Conservation (phyloP, 306 rosid species). For the Inga laurina region DNA sequence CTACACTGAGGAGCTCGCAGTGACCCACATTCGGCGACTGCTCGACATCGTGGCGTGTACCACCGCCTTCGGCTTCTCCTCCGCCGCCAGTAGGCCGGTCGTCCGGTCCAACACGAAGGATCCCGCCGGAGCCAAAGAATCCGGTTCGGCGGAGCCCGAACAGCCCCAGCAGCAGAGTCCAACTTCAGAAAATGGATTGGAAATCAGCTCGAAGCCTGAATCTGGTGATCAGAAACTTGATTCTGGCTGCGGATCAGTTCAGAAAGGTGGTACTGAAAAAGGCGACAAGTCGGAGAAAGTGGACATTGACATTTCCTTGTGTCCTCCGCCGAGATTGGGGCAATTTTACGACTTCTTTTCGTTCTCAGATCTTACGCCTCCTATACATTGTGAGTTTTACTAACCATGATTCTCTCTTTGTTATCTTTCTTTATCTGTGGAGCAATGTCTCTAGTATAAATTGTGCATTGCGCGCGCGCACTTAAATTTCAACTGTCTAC, state of each 20-base stretch:
- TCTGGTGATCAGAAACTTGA: constrained; percentile 36
- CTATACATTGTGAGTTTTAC: constrained; percentile 69
- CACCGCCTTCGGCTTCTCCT: constrained; percentile 52
- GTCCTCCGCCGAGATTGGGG: constrained; percentile 82
- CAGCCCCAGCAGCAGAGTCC: constrained; percentile 20
- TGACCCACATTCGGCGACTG: constrained; percentile 79
- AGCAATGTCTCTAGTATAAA: background rate
- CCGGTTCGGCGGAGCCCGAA: constrained; percentile 39
- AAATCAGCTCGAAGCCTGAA: constrained; percentile 27
- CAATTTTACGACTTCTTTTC: constrained; percentile 94
- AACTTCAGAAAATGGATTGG: constrained; percentile 42
- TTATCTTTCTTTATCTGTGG: background rate
- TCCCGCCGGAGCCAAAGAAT: constrained; percentile 32
- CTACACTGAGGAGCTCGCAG: constrained; percentile 71
- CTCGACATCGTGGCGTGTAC: constrained; percentile 85
- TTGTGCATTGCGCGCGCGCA: background rate
- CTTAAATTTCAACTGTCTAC: background rate
- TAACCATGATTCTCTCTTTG: background rate
- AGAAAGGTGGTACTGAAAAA: constrained; percentile 17
- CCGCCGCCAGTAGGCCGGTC: constrained; percentile 37
- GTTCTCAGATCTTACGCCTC: constrained; percentile 81
- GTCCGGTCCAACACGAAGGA: constrained; percentile 45
- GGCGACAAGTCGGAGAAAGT: constrained; percentile 40
- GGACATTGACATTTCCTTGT: constrained; percentile 70
- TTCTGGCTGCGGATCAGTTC: constrained; percentile 15